Evolutionary conservation across 352 stramenopile species (phyloP), one percentile per base, ranked within the genome.

Genomic region (Chrysophaeum taylorii): DNA sequence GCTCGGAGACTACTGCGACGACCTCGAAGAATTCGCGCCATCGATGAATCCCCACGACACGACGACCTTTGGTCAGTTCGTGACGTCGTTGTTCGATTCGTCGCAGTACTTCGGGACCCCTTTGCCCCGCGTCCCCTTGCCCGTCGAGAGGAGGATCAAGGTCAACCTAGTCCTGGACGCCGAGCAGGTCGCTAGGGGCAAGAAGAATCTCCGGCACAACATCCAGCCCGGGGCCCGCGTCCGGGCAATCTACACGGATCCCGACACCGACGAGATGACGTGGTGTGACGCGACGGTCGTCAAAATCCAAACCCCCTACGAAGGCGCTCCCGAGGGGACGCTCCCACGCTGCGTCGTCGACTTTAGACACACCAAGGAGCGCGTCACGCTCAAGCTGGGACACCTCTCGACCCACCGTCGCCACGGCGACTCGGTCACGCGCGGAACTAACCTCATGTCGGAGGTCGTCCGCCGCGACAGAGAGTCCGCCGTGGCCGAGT

Each of bases 71-170:
- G 94, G 93, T 9, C 81, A 91, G 68, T 98, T 87, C 82, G 82
- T 96, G 5, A 70, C 89, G 38, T 79, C 79, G 1, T 74, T 99
- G 0, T 79, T 98, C 35, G 90, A 86, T 61, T 86, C 95, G 38
- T 89, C 94, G 74, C 92, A 98, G 71, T 98, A 97, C 78, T 96
- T 93, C 73, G 87, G 90, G 33, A 98, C 92, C 2, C 92, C 96
- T 69, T 74, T 99, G 15, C 94, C 94, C 5, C 89, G 93, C 21
- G 91, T 98, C 61, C 94, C 94, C 0, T 92, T 97, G 76, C 88
- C 89, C 39, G 91, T 97, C 52, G 88, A 97, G 76, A 84, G 95
- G 45, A 88, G 92, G 53, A 93, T 98, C 74, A 97, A 98, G 85
- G 90, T 97, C 0, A 85, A 95, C 76, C 76, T 98, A 12, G 68